Percentiles rank a stretch among this genome's conserved stretches.
Conservation (phyloP, 305 asterid genomes). For the Fraxinus sp. region DNA sequence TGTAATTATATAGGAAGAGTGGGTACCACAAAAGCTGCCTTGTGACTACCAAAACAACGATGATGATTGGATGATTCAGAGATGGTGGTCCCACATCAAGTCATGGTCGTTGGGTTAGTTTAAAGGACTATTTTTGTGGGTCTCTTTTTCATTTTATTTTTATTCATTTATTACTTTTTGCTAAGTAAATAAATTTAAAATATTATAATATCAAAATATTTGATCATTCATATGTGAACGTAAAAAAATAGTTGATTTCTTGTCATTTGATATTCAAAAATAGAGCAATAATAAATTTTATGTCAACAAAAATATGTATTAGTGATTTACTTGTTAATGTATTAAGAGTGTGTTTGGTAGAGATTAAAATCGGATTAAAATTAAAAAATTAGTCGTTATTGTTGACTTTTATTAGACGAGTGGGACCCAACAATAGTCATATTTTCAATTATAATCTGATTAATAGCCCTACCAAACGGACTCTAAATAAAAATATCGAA, state of each 20-base stretch:
- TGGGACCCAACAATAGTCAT: too few species aligned
- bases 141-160: not conserved
- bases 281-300: not conserved
- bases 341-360: not conserved
- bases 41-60: not conserved
- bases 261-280: not conserved
- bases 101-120: constrained; percentile 2
- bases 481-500: not conserved
- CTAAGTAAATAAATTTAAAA: not conserved
- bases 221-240: not conserved
- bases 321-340: not conserved
- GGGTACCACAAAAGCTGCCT: not conserved
- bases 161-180: not conserved
- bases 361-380: too few species aligned
- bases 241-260: not conserved
- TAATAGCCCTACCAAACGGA: too few species aligned
- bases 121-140: not conserved
- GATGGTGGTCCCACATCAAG: not conserved
- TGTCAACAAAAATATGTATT: not conserved
- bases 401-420: too few species aligned
- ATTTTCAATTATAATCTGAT: too few species aligned
- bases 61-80: constrained; percentile 10
- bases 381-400: too few species aligned
- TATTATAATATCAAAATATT: not conserved
- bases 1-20: not conserved